These are phyloP conservation scores for Penicillium cosmopolitanum DNA, from an alignment of 495 filamentous ascomycete genomes.

Conservation along the genomic window DNA sequence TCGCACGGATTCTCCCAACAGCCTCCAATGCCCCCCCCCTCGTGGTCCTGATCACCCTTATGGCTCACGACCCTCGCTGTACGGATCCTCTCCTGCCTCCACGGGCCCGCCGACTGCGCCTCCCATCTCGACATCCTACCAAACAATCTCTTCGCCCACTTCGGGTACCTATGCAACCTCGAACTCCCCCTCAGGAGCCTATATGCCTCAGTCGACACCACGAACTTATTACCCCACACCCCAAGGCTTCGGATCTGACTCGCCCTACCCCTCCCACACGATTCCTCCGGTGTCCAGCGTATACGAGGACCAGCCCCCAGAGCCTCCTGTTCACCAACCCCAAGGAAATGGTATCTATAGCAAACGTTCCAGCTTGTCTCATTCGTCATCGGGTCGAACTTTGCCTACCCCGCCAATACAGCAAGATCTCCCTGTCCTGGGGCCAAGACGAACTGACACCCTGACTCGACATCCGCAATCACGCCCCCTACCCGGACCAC, in stretches of 20 bases:
- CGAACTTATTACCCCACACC: conserved; percentile 34
- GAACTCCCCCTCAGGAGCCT: conserved; percentile 26
- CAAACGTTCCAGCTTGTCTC: conserved; percentile 38
- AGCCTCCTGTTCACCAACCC: conserved; percentile 49
- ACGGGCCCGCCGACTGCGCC: conserved; percentile 14
- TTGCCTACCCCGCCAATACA: conserved; percentile 44
- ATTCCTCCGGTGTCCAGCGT: conserved; percentile 29
- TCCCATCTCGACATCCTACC: conserved; percentile 26
- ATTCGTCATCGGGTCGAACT: conserved; percentile 42
- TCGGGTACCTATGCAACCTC: conserved; percentile 29
- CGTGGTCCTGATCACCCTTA: conserved; percentile 53
- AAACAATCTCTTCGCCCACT: conserved; percentile 25
- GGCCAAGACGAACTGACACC: conserved; percentile 57
- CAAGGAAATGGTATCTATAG: conserved; percentile 32
- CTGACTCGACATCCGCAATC: conserved; percentile 60
- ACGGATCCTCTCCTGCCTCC: conserved; percentile 19
- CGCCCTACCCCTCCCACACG: conserved; percentile 33
- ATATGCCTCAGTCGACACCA: conserved; percentile 25
- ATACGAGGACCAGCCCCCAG: conserved; percentile 49
- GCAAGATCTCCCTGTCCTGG: conserved; percentile 46
- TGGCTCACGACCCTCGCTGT: conserved; percentile 40
- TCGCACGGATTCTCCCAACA: conserved; percentile 40
- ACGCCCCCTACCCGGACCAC: conserved; percentile 64
- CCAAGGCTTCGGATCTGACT: conserved; percentile 31
- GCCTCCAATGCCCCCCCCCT: conserved; percentile 50